Evolutionary conservation across 805 yeast genomes (phyloP).

Genomic region (Groenewaldozyma salmanticensis): DNA sequence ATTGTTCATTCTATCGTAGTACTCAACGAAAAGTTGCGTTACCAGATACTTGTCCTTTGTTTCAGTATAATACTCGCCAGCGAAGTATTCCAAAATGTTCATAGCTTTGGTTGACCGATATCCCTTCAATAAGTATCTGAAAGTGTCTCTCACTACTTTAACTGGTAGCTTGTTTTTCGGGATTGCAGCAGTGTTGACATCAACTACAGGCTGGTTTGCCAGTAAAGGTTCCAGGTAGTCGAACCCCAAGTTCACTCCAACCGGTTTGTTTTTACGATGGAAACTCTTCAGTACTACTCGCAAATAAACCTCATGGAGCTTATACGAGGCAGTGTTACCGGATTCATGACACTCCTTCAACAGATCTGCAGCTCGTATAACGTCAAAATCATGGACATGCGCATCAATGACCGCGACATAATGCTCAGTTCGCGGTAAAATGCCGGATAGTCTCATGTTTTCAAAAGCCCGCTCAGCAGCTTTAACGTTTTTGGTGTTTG

Average conservation of each 20-base stretch:
- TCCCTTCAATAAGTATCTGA: not conserved
- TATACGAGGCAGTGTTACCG: not conserved
- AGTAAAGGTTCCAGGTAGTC: not conserved
- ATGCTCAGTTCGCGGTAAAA: not conserved
- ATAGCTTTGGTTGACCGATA: not conserved
- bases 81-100: not conserved
- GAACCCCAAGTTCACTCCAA: not conserved
- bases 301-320: not conserved
- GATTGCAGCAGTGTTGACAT: not conserved
- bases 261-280: not conserved
- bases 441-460: not conserved
- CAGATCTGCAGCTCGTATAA: not conserved
- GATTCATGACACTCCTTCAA: not conserved
- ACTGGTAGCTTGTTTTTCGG: not conserved
- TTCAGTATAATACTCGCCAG: not conserved
- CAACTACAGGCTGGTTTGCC: not conserved
- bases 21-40: not conserved
- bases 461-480: not conserved
- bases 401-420: not conserved
- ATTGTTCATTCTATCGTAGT: not conserved
- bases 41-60: not conserved
- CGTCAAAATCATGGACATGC: not conserved
- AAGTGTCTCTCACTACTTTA: not conserved
- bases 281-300: not conserved
- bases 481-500: not conserved